phyloP scores from a whole-genome alignment of 257 asterid species.

The Avicennia marina region DNA sequence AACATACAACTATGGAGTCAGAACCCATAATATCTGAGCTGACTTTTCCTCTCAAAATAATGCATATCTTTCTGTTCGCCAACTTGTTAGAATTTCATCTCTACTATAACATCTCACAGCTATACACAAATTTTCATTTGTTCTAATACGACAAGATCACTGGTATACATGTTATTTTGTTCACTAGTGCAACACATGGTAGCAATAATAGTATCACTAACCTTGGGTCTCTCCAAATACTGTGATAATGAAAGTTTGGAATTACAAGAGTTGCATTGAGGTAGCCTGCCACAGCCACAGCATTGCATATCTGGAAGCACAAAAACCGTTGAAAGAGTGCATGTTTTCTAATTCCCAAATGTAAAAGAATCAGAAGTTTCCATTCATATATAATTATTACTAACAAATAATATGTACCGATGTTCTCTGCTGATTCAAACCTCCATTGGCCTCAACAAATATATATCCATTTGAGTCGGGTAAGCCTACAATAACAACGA shows the following conservation, averaged over 20 bases:
- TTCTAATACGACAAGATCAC: background rate
- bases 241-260: constrained; percentile 92
- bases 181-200: background rate
- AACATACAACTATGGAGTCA: too few species aligned
- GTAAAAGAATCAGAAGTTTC: background rate
- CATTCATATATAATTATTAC: background rate
- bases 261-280: constrained; percentile 93
- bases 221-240: constrained; percentile 99
- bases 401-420: constrained; percentile 47
- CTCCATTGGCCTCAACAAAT: constrained; percentile 89
- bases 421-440: constrained; percentile 94
- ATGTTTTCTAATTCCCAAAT: background rate
- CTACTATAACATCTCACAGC: too few species aligned
- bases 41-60: too few species aligned
- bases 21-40: too few species aligned
- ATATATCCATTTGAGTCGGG: constrained; percentile 60
- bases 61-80: too few species aligned
- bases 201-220: too few species aligned
- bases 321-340: constrained; percentile 7
- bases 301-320: constrained; percentile 91
- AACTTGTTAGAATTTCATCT: too few species aligned
- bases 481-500: constrained; percentile 30
- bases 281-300: constrained; percentile 98
- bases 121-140: too few species aligned
- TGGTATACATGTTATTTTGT: too few species aligned